Conservation (phyloP, 2,329 filamentous ascomycete genomes). For the Trichothecium sympodiale region DNA sequence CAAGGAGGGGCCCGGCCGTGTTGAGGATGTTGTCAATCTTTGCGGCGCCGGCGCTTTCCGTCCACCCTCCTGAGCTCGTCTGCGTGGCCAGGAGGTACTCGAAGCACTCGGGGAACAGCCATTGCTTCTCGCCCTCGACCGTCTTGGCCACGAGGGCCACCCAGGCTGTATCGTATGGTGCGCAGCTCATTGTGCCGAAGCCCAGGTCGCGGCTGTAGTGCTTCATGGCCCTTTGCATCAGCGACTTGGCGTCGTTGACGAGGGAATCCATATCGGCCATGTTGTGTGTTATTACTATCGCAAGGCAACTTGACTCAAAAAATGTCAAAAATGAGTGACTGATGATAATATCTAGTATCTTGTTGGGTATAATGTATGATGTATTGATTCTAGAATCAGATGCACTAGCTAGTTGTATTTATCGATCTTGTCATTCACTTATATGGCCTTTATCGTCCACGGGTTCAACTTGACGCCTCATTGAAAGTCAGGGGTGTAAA, state of each 20-base stretch:
- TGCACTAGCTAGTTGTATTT: no score
- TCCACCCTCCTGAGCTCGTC: constrained; percentile 5
- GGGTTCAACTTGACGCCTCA: no score
- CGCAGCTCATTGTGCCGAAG: constrained; percentile 3
- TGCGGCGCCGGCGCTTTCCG: neutral
- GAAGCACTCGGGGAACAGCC: constrained; percentile 10
- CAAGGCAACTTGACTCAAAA: no score
- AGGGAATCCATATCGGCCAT: constrained; percentile 1
- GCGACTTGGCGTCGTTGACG: constrained; percentile 2
- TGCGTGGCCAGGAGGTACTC: constrained; percentile 6
- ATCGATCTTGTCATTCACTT: no score
- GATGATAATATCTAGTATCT: no score
- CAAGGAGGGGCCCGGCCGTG: constrained; percentile 7
- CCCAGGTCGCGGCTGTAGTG: constrained; percentile 2
- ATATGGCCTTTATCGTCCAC: no score
- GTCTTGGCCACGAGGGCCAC: constrained; percentile 7
- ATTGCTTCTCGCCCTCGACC: neutral
- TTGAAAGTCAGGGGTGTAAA: no score
- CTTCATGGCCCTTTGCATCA: constrained; percentile 2
- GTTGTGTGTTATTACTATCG: neutral
- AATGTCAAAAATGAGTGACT: no score
- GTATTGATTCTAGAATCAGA: no score
- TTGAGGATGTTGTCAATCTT: constrained; percentile 9
- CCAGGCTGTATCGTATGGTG: constrained; percentile 9
- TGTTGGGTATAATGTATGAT: no score